These are phyloP conservation scores for Fusarium sp. DNA, from an alignment of 2,329 filamentous ascomycete species.

Conservation along the genomic window DNA sequence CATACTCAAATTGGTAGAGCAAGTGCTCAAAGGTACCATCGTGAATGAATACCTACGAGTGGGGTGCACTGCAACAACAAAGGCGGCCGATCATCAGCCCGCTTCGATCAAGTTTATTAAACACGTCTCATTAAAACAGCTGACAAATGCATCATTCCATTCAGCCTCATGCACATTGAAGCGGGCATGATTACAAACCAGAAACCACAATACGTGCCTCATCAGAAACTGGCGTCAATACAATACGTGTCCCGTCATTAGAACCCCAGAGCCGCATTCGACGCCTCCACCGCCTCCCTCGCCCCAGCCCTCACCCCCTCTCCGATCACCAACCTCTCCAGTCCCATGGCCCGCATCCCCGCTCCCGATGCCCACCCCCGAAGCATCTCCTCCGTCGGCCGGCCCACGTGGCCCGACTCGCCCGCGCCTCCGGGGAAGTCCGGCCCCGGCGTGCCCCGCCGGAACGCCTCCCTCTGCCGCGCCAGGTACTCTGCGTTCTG, in stretches of 20 bases:
- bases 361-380: constrained; percentile 50
- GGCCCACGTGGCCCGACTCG: constrained; percentile 69
- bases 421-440: constrained; percentile 83
- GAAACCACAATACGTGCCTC: background rate
- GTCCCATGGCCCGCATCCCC: constrained; percentile 63
- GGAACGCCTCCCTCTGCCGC: constrained; percentile 80
- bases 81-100: constrained; percentile 5
- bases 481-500: constrained; percentile 80
- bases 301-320: constrained; percentile 53
- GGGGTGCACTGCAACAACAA: background rate
- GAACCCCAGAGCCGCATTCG: constrained; percentile 64
- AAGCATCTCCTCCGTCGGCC: constrained; percentile 60
- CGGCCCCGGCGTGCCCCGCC: constrained; percentile 76
- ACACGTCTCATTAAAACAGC: background rate
- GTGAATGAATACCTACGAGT: too few relatives aligned
- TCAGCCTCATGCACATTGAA: background rate
- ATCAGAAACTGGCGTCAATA: background rate
- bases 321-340: constrained; percentile 44
- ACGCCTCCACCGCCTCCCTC: constrained; percentile 55
- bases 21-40: too few relatives aligned
- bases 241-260: constrained; percentile 24
- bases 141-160: constrained; percentile 4
- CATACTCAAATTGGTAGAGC: too few relatives aligned
- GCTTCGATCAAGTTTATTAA: background rate
- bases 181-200: constrained; percentile 8